A percentile compares a stretch with the other conserved stretches of the same genome.
phyloP scores from a whole-genome alignment of 768 basidiomycete genomes.

The Pleurotus platypus region DNA sequence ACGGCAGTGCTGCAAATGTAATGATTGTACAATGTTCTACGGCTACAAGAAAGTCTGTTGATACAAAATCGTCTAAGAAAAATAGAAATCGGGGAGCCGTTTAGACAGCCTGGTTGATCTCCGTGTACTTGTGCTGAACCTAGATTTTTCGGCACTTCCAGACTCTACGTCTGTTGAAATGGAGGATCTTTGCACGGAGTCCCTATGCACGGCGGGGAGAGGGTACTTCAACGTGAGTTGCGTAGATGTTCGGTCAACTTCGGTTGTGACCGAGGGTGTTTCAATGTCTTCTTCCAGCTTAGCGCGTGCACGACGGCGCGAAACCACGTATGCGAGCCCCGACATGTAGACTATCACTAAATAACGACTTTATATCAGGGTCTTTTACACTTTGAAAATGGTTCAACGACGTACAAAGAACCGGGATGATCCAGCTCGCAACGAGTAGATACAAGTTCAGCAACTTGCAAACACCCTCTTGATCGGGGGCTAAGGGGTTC shows the following conservation, averaged over 20 bases:
- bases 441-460: slow-evolving; percentile 46
- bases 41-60: neutral
- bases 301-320: slow-evolving; percentile 19
- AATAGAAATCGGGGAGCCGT: slow-evolving; percentile 7
- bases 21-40: neutral
- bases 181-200: neutral
- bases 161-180: neutral
- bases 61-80: neutral
- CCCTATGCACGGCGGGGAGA: neutral
- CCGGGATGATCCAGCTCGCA: slow-evolving; percentile 51
- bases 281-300: neutral
- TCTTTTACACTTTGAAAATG: neutral
- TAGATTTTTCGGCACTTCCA: neutral
- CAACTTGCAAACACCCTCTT: slow-evolving; percentile 42
- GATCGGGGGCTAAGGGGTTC: slow-evolving; percentile 29
- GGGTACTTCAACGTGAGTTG: neutral
- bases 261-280: neutral
- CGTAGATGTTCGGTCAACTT: too few species aligned
- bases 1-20: neutral
- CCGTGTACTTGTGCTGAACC: neutral
- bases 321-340: slow-evolving; percentile 32
- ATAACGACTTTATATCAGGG: neutral
- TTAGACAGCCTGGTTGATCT: slow-evolving; percentile 6
- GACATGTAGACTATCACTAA: slow-evolving; percentile 9
- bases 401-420: slow-evolving; percentile 35